phyloP scores from a whole-genome alignment of 495 filamentous ascomycete genomes.

The Penicillium paxilli region DNA sequence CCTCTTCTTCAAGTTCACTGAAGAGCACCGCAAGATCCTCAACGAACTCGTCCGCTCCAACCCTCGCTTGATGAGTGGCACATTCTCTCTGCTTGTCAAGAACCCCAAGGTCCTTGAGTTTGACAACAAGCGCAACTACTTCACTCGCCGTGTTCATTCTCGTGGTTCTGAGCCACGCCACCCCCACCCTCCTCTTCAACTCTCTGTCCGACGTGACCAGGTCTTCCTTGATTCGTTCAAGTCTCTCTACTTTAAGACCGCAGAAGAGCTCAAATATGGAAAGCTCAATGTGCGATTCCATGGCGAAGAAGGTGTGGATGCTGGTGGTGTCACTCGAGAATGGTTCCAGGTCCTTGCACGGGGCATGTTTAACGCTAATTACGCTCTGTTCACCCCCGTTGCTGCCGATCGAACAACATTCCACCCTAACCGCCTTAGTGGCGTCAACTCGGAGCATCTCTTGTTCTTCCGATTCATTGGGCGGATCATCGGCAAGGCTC shows the following conservation, averaged over 20 bases:
- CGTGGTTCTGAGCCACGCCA: slow-evolving; percentile 65
- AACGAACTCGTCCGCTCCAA: slow-evolving; percentile 97
- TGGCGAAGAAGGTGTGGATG: slow-evolving; percentile 96
- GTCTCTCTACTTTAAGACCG: slow-evolving; percentile 89
- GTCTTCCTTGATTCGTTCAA: slow-evolving; percentile 99
- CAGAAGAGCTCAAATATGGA: slow-evolving; percentile 95
- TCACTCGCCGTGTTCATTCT: slow-evolving; percentile 86
- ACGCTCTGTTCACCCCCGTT: slow-evolving; percentile 92
- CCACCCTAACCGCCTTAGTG: slow-evolving; percentile 92
- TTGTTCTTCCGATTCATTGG: slow-evolving; percentile 99
- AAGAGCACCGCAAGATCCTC: slow-evolving; percentile 96
- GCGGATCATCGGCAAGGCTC: slow-evolving; percentile 95
- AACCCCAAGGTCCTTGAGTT: slow-evolving; percentile 99
- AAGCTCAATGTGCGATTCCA: slow-evolving; percentile 98
- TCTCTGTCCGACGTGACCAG: slow-evolving; percentile 87
- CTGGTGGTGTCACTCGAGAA: slow-evolving; percentile 95
- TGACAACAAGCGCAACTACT: slow-evolving; percentile 99
- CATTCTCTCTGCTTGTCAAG: slow-evolving; percentile 92
- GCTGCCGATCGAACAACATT: slow-evolving; percentile 98
- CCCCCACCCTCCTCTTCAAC: slow-evolving; percentile 75
- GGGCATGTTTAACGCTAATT: slow-evolving; percentile 99
- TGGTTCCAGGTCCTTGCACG: slow-evolving; percentile 98
- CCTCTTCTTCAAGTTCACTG: slow-evolving; percentile 97
- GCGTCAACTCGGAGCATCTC: slow-evolving; percentile 91
- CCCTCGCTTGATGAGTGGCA: slow-evolving; percentile 96